phyloP scores from a whole-genome alignment of 208 protist genomes.

The Crithidia thermophila region DNA sequence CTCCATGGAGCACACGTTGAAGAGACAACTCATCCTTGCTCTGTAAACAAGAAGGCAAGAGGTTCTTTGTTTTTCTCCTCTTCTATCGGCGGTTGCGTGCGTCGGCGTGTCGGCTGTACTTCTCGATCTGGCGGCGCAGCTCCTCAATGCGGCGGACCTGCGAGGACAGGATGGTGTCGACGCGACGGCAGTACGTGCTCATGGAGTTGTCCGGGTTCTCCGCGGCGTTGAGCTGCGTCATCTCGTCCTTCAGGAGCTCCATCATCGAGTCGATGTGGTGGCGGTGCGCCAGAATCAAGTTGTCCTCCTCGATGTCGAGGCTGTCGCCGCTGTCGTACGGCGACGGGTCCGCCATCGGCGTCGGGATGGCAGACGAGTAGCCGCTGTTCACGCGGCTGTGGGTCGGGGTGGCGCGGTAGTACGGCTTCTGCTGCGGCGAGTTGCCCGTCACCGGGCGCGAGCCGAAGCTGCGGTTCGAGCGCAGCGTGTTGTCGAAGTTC shows the following conservation, averaged over 20 bases:
- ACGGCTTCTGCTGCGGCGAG: conserved; percentile 38
- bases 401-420: conserved; percentile 42
- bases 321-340: conserved; percentile 73
- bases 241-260: conserved; percentile 93
- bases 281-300: conserved; percentile 88
- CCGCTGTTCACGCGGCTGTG: conserved; percentile 42
- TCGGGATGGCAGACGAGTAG: conserved; percentile 37
- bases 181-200: conserved; percentile 86
- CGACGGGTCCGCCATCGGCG: conserved; percentile 49
- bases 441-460: conserved; percentile 28
- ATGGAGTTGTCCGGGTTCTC: conserved; percentile 91
- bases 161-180: conserved; percentile 76
- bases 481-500: conserved; percentile 37
- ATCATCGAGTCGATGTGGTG: conserved; percentile 95
- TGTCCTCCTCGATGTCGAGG: conserved; percentile 91
- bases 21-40: background rate
- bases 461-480: conserved; percentile 41
- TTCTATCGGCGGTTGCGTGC: conserved; percentile 7
- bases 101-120: conserved; percentile 58
- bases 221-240: conserved; percentile 91
- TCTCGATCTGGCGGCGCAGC: conserved; percentile 76
- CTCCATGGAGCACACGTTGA: background rate
- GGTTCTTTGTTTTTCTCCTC: background rate
- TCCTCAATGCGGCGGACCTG: conserved; percentile 81
- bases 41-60: conserved; percentile 6